These are phyloP conservation scores for Collybia sp. DNA, from an alignment of 768 basidiomycete species.

Conservation along the genomic window DNA sequence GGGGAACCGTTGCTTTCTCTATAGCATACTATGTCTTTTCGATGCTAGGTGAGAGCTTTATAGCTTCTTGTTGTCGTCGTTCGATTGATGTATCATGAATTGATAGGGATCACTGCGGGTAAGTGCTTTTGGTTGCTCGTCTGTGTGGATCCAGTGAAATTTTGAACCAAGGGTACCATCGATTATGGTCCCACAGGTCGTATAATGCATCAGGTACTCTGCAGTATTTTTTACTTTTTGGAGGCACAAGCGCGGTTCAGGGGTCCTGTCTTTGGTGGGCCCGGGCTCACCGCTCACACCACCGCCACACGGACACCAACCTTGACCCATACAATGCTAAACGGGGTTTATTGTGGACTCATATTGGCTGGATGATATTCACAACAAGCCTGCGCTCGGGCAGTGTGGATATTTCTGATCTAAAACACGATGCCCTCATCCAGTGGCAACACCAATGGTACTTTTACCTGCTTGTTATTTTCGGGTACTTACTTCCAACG, in stretches of 20 bases:
- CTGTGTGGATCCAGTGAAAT: constrained; percentile 1
- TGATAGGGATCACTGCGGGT: constrained; percentile 47
- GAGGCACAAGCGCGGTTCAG: constrained; percentile 80
- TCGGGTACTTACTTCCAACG: constrained; percentile 70
- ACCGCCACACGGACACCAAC: constrained; percentile 82
- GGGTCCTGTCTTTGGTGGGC: constrained; percentile 90
- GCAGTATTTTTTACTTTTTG: constrained; percentile 64
- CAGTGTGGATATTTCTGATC: constrained; percentile 65
- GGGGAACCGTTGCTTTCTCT: constrained; percentile 56
- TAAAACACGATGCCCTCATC: constrained; percentile 63
- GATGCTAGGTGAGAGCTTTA: constrained; percentile 60
- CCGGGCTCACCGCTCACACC: constrained; percentile 77
- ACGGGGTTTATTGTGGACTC: constrained; percentile 75
- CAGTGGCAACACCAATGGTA: constrained; percentile 79
- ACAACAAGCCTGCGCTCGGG: constrained; percentile 72
- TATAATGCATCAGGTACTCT: constrained; percentile 74
- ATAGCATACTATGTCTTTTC: constrained; percentile 78
- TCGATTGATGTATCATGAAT: constrained; percentile 9
- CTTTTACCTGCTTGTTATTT: constrained; percentile 51
- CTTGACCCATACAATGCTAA: constrained; percentile 82
- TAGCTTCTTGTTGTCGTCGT: constrained; percentile 7
- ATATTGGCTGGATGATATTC: constrained; percentile 83
- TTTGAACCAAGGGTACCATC: constrained; percentile 74
- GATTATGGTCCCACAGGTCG: constrained; percentile 82
- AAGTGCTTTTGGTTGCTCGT: constrained; percentile 20